Evolutionary conservation across 1,139 yeast genomes (phyloP).

Genomic region (Pneumocystis canis): DNA sequence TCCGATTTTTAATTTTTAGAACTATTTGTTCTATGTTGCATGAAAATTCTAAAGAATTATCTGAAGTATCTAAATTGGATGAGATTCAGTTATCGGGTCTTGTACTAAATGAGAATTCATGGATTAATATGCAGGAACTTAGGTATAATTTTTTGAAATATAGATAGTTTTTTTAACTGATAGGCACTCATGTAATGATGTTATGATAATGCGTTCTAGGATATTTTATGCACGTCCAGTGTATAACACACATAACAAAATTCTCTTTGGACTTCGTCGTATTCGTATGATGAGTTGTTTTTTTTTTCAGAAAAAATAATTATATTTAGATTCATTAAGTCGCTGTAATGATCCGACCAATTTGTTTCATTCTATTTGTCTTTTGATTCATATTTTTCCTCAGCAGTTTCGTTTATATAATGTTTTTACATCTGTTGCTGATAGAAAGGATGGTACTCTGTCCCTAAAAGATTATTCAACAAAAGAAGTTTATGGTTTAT

Average conservation of each 20-base stretch:
- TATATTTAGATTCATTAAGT: conserved; percentile 2
- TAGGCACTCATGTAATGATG: conserved; percentile 3
- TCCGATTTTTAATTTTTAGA: neutral
- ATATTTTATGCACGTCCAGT: conserved; percentile 10
- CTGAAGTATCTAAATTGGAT: neutral
- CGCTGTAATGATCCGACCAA: neutral
- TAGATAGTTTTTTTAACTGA: neutral
- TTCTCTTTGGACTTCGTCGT: conserved; percentile 7
- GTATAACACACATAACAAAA: conserved; percentile 1
- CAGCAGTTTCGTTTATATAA: conserved; percentile 12
- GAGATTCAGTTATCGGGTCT: neutral
- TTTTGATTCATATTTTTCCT: conserved; percentile 14
- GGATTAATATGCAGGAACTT: neutral
- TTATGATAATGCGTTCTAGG: conserved; percentile 11
- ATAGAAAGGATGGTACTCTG: conserved; percentile 4
- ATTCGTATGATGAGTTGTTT: neutral
- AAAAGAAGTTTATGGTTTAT: neutral
- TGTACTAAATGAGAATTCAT: neutral
- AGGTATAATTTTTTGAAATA: neutral
- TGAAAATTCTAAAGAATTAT: neutral
- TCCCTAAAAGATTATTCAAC: conserved; percentile 5
- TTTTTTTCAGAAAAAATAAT: neutral
- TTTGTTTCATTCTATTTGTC: conserved; percentile 5
- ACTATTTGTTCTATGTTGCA: neutral
- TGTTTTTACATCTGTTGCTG: conserved; percentile 9